A percentile compares a stretch with the other conserved stretches of the same genome.
Evolutionary conservation across 1,139 yeast genomes (phyloP).

Genomic region (Saccharomyces hybrid): DNA sequence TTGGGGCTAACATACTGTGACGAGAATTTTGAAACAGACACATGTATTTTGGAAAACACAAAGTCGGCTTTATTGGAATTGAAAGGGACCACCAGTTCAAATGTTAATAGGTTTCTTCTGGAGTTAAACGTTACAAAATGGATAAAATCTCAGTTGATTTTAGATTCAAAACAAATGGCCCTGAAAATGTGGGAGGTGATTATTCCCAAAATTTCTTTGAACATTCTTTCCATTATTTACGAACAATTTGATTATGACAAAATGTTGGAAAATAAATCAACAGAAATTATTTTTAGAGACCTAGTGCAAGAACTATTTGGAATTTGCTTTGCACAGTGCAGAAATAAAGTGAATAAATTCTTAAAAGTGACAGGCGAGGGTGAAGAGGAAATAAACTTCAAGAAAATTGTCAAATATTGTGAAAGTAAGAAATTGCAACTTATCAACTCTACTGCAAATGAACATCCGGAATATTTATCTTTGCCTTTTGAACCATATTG

Average conservation of each 20-base stretch:
- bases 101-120: slow-evolving; percentile 12
- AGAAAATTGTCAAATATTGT: slow-evolving; percentile 14
- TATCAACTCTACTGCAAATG: slow-evolving; percentile 17
- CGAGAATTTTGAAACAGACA: slow-evolving; percentile 5
- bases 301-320: slow-evolving; percentile 20
- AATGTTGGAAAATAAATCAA: slow-evolving; percentile 16
- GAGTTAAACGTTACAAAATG: slow-evolving; percentile 14
- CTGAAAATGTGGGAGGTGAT: slow-evolving; percentile 21
- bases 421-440: slow-evolving; percentile 16
- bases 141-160: slow-evolving; percentile 12
- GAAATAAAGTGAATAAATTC: slow-evolving; percentile 9
- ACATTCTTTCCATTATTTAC: slow-evolving; percentile 22
- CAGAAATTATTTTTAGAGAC: slow-evolving; percentile 17
- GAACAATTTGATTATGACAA: slow-evolving; percentile 23
- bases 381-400: slow-evolving; percentile 10
- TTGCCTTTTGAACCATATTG: slow-evolving; percentile 27
- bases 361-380: background rate
- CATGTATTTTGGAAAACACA: slow-evolving; percentile 9
- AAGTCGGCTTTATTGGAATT: slow-evolving; percentile 9
- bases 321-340: slow-evolving; percentile 20
- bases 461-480: slow-evolving; percentile 23
- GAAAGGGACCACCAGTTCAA: slow-evolving; percentile 7
- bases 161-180: slow-evolving; percentile 17
- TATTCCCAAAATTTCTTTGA: slow-evolving; percentile 23
- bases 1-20: slow-evolving; percentile 21